Conservation (phyloP, 1,284 basidiomycete genomes). For the Leccinum cinnamomeum region DNA sequence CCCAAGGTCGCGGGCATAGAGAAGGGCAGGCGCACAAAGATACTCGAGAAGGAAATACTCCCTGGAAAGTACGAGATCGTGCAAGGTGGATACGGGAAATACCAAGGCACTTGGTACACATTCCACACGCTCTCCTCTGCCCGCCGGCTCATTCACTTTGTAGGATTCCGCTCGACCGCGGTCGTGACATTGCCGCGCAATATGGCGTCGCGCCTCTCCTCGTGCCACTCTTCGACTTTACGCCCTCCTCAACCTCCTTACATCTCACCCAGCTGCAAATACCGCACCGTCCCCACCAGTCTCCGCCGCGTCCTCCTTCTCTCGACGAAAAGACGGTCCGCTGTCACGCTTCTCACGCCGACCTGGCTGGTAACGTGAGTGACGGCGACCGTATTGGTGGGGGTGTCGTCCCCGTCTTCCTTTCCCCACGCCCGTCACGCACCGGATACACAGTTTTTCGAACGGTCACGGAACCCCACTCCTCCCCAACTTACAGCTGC, state of each 20-base stretch:
- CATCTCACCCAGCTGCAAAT: constrained; percentile 54
- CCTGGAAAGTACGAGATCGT: constrained; percentile 98
- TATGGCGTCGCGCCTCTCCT: constrained; percentile 86
- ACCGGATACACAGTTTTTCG: no score
- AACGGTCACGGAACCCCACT: no score
- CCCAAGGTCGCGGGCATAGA: constrained; percentile 98
- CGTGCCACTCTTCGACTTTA: constrained; percentile 88
- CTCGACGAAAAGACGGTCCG: constrained; percentile 10
- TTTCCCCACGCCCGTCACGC: no score
- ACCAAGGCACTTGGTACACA: constrained; percentile 95
- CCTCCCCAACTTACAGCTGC: no score
- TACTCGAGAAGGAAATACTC: constrained; percentile 96
- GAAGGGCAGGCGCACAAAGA: constrained; percentile 96
- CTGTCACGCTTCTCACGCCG: no score
- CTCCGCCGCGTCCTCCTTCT: constrained; percentile 53
- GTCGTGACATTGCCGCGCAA: constrained; percentile 86
- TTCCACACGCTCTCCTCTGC: constrained; percentile 5
- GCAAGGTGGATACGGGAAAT: constrained; percentile 98
- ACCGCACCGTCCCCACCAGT: constrained; percentile 51
- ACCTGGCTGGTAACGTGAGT: no score
- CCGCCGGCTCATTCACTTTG: constrained; percentile 14
- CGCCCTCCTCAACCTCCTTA: constrained; percentile 68
- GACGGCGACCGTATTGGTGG: no score
- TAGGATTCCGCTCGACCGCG: constrained; percentile 92
- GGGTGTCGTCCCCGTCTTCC: no score